Conservation (phyloP, 768 basidiomycete genomes). For the Boletus pseudopeckii region DNA sequence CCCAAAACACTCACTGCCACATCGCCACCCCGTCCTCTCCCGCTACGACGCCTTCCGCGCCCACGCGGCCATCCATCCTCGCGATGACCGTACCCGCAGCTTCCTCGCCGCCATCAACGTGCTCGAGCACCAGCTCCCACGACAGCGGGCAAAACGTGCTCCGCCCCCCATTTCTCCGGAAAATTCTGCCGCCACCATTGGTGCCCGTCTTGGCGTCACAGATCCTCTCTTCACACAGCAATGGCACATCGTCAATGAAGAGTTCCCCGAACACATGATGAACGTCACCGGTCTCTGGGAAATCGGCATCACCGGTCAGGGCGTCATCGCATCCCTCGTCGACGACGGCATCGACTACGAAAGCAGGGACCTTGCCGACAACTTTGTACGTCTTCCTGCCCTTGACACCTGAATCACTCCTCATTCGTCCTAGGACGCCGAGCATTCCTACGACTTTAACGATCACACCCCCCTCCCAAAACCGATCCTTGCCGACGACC, state of each 20-base stretch:
- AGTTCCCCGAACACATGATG: constrained; percentile 78
- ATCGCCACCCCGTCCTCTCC: constrained; percentile 40
- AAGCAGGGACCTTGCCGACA: constrained; percentile 80
- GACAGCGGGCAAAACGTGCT: constrained; percentile 69
- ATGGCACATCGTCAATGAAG: constrained; percentile 94
- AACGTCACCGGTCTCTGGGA: constrained; percentile 95
- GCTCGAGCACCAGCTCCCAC: constrained; percentile 60
- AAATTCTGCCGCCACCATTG: constrained; percentile 43
- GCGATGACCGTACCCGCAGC: constrained; percentile 37
- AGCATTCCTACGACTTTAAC: constrained; percentile 94
- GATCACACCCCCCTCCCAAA: constrained; percentile 86
- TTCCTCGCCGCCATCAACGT: constrained; percentile 57
- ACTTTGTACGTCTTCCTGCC: constrained; percentile 69
- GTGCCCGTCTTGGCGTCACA: constrained; percentile 58
- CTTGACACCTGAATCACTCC: neutral
- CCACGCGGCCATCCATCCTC: constrained; percentile 32
- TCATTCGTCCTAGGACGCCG: constrained; percentile 58
- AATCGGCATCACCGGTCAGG: constrained; percentile 82
- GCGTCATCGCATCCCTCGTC: constrained; percentile 82
- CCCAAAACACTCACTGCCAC: constrained; percentile 32
- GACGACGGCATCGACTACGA: constrained; percentile 95
- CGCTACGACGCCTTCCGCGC: constrained; percentile 44
- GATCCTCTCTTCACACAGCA: constrained; percentile 84
- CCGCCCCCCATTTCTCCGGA: constrained; percentile 53
- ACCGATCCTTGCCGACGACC: constrained; percentile 85